Conservation (phyloP, 192 early-diverging fungal genomes). For the Globomyces pollinis-pini region DNA sequence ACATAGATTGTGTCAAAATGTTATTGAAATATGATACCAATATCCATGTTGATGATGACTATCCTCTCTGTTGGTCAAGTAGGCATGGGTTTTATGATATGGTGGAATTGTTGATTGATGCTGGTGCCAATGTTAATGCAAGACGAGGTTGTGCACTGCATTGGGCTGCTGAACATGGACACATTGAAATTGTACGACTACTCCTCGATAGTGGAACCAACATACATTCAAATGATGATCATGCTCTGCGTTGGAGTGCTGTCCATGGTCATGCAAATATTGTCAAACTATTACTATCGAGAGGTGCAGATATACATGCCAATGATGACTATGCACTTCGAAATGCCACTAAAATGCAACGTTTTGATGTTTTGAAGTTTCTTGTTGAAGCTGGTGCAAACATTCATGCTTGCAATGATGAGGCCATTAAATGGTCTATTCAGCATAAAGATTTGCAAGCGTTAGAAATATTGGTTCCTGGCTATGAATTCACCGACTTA, state of each 20-base stretch:
- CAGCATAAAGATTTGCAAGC: background rate
- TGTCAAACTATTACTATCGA: background rate
- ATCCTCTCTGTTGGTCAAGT: conserved; percentile 1
- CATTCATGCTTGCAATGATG: background rate
- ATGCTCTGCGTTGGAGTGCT: conserved; percentile 1
- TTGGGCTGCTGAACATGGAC: conserved; percentile 9
- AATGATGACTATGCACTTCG: conserved; percentile 2
- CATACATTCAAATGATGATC: background rate
- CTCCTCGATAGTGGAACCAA: conserved; percentile 3
- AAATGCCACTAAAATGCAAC: conserved; percentile 5
- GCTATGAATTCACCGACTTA: too few relatives aligned
- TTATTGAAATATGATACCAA: background rate
- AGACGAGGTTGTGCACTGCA: background rate
- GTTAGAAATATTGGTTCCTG: background rate
- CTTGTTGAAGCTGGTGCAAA: conserved; percentile 5
- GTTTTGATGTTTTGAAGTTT: background rate
- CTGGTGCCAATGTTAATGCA: conserved; percentile 2
- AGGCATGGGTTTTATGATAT: conserved; percentile 1
- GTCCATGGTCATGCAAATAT: background rate
- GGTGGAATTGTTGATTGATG: background rate
- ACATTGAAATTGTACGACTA: conserved; percentile 8
- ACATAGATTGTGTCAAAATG: background rate
- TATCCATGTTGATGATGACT: conserved; percentile 11
- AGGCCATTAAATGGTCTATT: background rate
- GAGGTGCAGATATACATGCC: conserved; percentile 7